Evolutionary conservation across 768 basidiomycete species (phyloP).

Genomic region (Suillus ampliporus): DNA sequence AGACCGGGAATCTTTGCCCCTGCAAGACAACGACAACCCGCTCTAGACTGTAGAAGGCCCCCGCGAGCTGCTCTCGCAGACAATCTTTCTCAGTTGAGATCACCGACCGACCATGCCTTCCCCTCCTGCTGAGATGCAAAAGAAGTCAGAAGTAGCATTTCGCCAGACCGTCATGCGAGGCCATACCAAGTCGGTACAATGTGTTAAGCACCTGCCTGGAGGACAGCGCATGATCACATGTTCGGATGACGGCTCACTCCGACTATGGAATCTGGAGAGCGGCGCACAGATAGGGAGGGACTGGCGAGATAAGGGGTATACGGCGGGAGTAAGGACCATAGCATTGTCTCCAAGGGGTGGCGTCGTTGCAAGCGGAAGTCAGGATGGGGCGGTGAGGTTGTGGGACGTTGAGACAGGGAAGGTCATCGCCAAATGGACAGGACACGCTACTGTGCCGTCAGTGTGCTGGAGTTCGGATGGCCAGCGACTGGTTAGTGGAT

Average conservation of each 20-base stretch:
- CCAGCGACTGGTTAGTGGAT: not conserved
- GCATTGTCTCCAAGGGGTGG: constrained; percentile 35
- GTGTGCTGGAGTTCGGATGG: constrained; percentile 29
- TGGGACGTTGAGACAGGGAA: constrained; percentile 32
- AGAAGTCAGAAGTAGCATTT: not conserved
- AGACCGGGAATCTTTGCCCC: not conserved
- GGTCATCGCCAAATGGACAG: constrained; percentile 14
- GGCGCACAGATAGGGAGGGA: not conserved
- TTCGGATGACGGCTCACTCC: not conserved
- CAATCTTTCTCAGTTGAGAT: not conserved
- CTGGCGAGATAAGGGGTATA: not conserved
- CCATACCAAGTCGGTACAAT: not conserved
- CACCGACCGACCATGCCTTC: not conserved
- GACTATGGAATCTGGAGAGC: not conserved
- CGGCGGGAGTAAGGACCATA: constrained; percentile 14
- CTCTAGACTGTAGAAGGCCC: not conserved
- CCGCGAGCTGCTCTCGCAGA: not conserved
- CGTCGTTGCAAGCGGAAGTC: constrained; percentile 29
- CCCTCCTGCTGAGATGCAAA: not conserved
- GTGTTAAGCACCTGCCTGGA: not conserved
- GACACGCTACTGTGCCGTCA: constrained; percentile 30
- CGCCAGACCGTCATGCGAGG: not conserved
- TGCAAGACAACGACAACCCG: not conserved
- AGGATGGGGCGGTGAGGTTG: constrained; percentile 21
- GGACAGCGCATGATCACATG: not conserved